Conservation (phyloP, 305 asterid genomes). For the Fraxinus velutina region DNA sequence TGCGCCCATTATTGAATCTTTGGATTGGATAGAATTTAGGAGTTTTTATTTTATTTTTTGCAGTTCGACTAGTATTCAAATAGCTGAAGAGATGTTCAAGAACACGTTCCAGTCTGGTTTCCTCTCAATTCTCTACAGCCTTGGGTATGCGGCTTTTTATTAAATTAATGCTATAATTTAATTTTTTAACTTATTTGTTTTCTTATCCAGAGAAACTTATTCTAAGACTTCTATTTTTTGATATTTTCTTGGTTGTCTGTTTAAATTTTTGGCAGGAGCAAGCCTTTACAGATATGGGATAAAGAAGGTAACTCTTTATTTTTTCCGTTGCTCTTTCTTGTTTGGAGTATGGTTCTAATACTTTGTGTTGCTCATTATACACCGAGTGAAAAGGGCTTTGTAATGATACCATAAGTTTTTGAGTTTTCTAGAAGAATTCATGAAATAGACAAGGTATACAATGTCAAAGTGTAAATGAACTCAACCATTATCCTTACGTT, state of each 20-base stretch:
- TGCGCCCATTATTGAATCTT: neutral
- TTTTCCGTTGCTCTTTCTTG: neutral
- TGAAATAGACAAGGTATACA: neutral
- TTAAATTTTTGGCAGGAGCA: constrained; percentile 59
- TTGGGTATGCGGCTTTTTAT: constrained; percentile 49
- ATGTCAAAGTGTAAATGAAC: neutral
- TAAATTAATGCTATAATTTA: neutral
- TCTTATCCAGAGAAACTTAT: neutral
- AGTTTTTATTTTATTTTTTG: neutral
- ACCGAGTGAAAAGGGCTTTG: neutral
- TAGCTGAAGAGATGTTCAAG: constrained; percentile 64
- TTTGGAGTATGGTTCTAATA: neutral
- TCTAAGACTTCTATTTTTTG: neutral
- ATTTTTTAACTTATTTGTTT: neutral
- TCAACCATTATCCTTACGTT: neutral
- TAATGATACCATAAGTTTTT: neutral
- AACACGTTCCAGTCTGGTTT: constrained; percentile 95
- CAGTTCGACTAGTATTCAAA: constrained; percentile 20
- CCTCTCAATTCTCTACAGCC: constrained; percentile 87
- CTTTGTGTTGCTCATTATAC: neutral
- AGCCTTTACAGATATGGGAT: constrained; percentile 97
- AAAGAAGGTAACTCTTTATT: constrained; percentile 59
- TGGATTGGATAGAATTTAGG: neutral
- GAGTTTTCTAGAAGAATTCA: neutral
- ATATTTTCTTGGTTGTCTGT: neutral